Evolutionary conservation across 768 basidiomycete species (phyloP), one percentile per base, ranked within the genome.

Genomic region (Leccinum arenicola): DNA sequence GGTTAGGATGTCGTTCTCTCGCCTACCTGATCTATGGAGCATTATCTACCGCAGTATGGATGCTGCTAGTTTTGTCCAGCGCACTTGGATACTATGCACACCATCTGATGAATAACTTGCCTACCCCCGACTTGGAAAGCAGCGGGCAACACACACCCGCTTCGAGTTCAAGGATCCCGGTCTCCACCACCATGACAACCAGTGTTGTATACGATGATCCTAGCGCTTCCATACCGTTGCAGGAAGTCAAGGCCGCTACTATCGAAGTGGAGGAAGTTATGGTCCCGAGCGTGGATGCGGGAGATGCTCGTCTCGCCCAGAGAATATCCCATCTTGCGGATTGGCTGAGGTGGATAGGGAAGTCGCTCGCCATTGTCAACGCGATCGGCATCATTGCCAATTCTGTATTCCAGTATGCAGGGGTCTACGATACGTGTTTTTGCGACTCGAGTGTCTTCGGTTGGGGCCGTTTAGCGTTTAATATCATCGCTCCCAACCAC

Each of bases 1-100:
- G 70, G 17, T 31, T 77, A 2, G 76, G 75, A 11, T 76, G 76
- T 48, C 73, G 74, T 55, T 76, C 74, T 3, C 58, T 63, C 0
- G 64, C 68, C 1, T 76, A 75, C 53, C 23, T 74, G 36, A 47
- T 69, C 15, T 76, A 74, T 12, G 76, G 65, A 2, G 14, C 36
- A 6, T 1, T 67, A 6, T 72, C 76, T 1, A 77, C 72, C 2
- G 1, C 57, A 0, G 64, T 72, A 12, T 76, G 75, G 75, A 21
- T 66, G 7, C 12, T 74, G 1, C 66, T 76, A 11, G 60, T 76
- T 11, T 17, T 40, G 2, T 74, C 75, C 40, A 77, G 70, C 57
- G 1, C 58, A 1, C 59, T 70, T 19, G 68, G 63, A 45, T 65
- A 72, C 50, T 64, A 66, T 27, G 62, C 58, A n/a, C 53, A 54